These are phyloP conservation scores for Suhomyces sp. DNA, from an alignment of 805 yeast genomes.

Conservation along the genomic window DNA sequence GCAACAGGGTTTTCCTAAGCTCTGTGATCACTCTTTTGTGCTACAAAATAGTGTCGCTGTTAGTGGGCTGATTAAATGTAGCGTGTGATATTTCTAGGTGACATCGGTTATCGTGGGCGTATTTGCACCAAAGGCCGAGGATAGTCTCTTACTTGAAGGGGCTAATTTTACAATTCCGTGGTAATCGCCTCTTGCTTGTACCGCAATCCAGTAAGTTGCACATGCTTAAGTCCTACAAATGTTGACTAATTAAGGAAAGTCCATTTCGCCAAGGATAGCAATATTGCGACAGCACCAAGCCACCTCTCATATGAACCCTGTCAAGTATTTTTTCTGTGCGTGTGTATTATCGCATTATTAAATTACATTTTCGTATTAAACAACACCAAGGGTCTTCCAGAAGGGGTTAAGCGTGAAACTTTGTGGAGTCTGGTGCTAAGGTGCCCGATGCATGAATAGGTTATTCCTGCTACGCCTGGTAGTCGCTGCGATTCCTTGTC, in stretches of 20 bases:
- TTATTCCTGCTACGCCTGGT: not conserved
- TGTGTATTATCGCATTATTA: no score
- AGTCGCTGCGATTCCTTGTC: not conserved
- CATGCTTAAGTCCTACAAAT: not conserved
- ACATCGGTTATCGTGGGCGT: not conserved
- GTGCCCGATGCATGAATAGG: not conserved
- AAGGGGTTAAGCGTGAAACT: not conserved
- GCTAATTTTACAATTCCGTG: not conserved
- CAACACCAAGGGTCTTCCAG: not conserved
- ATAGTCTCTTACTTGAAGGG: not conserved
- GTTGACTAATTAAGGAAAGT: not conserved
- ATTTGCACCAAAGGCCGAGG: not conserved
- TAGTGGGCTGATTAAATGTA: not conserved
- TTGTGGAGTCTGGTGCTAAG: not conserved
- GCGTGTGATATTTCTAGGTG: not conserved
- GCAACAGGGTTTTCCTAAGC: not conserved
- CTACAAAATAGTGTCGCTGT: not conserved
- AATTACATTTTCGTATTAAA: no score
- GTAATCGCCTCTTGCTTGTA: not conserved
- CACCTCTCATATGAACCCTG: not conserved
- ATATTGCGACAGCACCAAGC: not conserved
- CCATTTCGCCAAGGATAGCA: not conserved
- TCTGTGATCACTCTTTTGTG: not conserved
- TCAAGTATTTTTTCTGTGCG: no score
- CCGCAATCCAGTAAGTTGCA: no score